These are phyloP conservation scores for Cyathus pygmaeus DNA, from an alignment of 1,284 basidiomycete genomes.

Conservation along the genomic window DNA sequence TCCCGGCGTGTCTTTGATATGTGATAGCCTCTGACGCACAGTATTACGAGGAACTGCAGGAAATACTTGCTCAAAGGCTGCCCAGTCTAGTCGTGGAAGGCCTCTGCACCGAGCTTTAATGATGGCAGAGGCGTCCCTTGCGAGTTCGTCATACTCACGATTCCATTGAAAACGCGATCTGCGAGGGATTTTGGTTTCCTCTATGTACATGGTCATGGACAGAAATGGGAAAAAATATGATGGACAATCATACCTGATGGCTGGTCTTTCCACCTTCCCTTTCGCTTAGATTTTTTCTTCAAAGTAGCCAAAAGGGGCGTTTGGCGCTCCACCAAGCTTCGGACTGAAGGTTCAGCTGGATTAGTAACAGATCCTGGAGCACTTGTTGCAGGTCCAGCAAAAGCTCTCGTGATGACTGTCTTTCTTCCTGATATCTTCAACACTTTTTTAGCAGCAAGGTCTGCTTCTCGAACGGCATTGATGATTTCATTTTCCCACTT, in stretches of 20 bases:
- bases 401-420: slow-evolving; percentile 11
- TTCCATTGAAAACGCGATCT: slow-evolving; percentile 85
- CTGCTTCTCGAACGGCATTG: slow-evolving; percentile 64
- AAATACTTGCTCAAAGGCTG: slow-evolving; percentile 81
- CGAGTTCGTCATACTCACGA: slow-evolving; percentile 86
- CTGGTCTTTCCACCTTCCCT: slow-evolving; percentile 51
- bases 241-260: slow-evolving; percentile 17
- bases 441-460: slow-evolving; percentile 56
- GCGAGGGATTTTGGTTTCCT: slow-evolving; percentile 38
- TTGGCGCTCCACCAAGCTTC: slow-evolving; percentile 65
- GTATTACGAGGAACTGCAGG: slow-evolving; percentile 74
- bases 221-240: neutral
- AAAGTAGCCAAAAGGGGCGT: slow-evolving; percentile 52
- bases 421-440: slow-evolving; percentile 43
- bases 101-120: slow-evolving; percentile 80
- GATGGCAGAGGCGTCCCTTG: slow-evolving; percentile 85
- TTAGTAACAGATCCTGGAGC: slow-evolving; percentile 48
- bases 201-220: neutral
- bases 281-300: slow-evolving; percentile 39
- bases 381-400: slow-evolving; percentile 31
- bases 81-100: slow-evolving; percentile 71
- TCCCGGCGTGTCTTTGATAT: slow-evolving; percentile 70
- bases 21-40: slow-evolving; percentile 70
- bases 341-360: slow-evolving; percentile 63
- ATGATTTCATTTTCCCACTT: slow-evolving; percentile 73